A percentile compares a stretch with the other conserved stretches of the same genome.
Evolutionary conservation across 202 grass and related monocot species (phyloP).

Genomic region (Panicum hallii): DNA sequence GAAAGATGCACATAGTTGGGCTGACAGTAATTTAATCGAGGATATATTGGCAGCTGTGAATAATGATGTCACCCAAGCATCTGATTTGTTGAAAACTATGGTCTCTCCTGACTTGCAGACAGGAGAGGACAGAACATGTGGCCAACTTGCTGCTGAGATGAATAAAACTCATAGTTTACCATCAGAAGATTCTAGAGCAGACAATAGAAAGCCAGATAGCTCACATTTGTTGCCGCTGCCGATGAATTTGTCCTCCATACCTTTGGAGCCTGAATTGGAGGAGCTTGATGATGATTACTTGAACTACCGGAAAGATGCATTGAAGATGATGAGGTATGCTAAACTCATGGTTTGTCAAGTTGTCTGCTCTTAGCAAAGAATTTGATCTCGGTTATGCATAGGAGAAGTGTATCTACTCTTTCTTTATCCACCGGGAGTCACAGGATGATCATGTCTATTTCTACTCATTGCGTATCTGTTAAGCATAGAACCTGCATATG

Average conservation of each 20-base stretch:
- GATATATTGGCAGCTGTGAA: conserved; percentile 76
- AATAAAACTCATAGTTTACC: conserved; percentile 42
- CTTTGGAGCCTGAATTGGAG: conserved; percentile 70
- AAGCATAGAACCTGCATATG: not conserved
- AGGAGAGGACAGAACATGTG: conserved; percentile 45
- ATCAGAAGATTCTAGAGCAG: conserved; percentile 30
- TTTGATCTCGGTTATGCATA: conserved; percentile 17
- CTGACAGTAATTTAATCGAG: conserved; percentile 71
- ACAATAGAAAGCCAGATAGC: conserved; percentile 47
- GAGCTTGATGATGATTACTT: conserved; percentile 71
- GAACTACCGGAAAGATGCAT: conserved; percentile 78
- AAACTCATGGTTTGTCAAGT: conserved; percentile 7
- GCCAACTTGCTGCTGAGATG: conserved; percentile 33
- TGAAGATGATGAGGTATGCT: conserved; percentile 84
- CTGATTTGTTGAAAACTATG: conserved; percentile 72
- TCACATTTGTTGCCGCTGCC: conserved; percentile 41
- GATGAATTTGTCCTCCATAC: conserved; percentile 47
- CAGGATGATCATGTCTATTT: not conserved
- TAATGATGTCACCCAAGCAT: conserved; percentile 76
- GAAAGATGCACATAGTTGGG: conserved; percentile 72
- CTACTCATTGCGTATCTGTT: not conserved
- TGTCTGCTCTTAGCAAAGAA: conserved; percentile 4
- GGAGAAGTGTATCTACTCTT: not conserved
- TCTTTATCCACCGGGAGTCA: conserved; percentile 6
- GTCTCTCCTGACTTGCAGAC: conserved; percentile 45